These are phyloP conservation scores for Diaporthe sp. DNA, from an alignment of 2,329 filamentous ascomycete species.

Conservation along the genomic window DNA sequence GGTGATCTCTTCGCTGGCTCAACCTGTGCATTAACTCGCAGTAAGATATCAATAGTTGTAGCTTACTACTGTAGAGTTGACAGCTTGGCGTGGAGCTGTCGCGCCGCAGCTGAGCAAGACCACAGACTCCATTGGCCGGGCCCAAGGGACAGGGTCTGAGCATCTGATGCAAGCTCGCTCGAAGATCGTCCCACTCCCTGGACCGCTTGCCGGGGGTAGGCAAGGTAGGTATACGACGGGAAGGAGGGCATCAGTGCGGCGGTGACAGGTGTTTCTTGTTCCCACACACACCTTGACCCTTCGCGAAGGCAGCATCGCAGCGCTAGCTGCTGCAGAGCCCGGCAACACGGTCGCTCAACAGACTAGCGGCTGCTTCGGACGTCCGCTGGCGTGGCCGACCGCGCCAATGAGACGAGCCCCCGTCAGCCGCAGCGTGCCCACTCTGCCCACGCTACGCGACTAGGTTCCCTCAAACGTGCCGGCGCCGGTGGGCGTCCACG, in stretches of 20 bases:
- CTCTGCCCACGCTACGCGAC: slow-evolving; percentile 14
- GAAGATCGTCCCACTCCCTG: not conserved
- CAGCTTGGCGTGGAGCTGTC: slow-evolving; percentile 17
- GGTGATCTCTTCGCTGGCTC: slow-evolving; percentile 6
- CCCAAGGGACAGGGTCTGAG: not conserved
- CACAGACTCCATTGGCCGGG: not conserved
- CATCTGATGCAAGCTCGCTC: slow-evolving; percentile 25
- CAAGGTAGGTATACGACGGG: not conserved
- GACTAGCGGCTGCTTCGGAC: slow-evolving; percentile 17
- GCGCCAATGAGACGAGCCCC: slow-evolving; percentile 1
- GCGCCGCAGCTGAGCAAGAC: slow-evolving; percentile 1
- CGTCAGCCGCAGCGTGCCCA: slow-evolving; percentile 18
- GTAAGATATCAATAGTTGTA: slow-evolving; percentile 16
- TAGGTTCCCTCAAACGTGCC: not conserved
- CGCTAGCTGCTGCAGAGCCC: slow-evolving; percentile 12
- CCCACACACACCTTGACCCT: not conserved
- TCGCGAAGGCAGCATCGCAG: slow-evolving; percentile 2
- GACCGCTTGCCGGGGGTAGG: not conserved
- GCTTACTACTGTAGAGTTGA: slow-evolving; percentile 16
- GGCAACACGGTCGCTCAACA: slow-evolving; percentile 14
- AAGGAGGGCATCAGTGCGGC: not conserved
- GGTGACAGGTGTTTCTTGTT: slow-evolving; percentile 1
- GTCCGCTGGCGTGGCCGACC: slow-evolving; percentile 26
- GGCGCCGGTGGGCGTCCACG: slow-evolving; percentile 4
- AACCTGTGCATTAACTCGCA: slow-evolving; percentile 5